Base-by-base conservation (phyloP, 2,329 filamentous ascomycete genomes). In the Stachybotrys chartarum region DNA sequence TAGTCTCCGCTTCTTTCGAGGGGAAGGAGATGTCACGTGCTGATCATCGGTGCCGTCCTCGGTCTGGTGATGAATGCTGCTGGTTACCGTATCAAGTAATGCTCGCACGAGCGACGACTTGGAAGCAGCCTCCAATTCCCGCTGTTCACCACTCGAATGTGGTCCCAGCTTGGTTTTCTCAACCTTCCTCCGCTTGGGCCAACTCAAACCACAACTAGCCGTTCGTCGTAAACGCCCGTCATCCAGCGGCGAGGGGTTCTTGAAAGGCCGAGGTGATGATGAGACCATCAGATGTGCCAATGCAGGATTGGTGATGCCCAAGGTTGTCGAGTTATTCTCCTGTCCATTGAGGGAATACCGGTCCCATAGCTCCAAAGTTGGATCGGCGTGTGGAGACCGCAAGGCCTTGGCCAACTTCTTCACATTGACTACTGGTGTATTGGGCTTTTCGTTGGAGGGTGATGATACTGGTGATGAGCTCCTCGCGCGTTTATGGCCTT, bases 321-420 rank as follows among this genome's bases (percentile, higher is more conserved):
- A 71, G 69, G 53, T 71, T 61, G 58, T 77, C 70, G 14, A 75
- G 67, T 54, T 71, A 69, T 58, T 78, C 74, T 64, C 77, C 30
- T 60, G 58, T 72, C 54, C 66, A 44, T 65, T 69, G 16, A 83
- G 70, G 44, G 87, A 81, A 66, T 90, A 91, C 53, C 87, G 84
- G 62, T 88, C 88, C 89, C 89, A 93, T 2, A 92, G 71, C 59
- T 92, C 87, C 35, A 86, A 71, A 3, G 87, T 87, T 44, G 89
- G 86, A 63, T 92, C 88, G 35, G 84, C 80, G 59, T 87, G 82
- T 12, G 86, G 85, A 1, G 86, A 87, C 60, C 81, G 85, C 48
- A 89, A 70, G 1, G 82, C 75, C 54, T 79, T 75, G 45, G 81
- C 79, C 47, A 86, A 70, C 59, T 78, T 77, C 63, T 83, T 79